These are phyloP conservation scores for Colletotrichum tabaci DNA, from an alignment of 2,329 filamentous ascomycete genomes.

Conservation along the genomic window DNA sequence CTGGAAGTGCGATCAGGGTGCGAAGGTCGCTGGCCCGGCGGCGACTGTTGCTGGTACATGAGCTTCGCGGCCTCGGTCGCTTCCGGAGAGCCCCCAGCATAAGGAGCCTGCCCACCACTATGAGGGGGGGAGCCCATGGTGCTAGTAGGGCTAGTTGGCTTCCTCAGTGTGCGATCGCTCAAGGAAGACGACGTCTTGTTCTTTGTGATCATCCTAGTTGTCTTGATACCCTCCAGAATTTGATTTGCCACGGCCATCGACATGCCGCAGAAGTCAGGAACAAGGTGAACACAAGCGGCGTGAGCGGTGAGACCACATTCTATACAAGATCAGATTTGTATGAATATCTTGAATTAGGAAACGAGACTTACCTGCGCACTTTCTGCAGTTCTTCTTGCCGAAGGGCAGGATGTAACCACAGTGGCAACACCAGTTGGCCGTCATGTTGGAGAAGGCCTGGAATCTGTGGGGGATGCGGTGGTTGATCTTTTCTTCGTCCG, in stretches of 20 bases:
- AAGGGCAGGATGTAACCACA: slow-evolving; percentile 97
- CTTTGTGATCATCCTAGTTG: slow-evolving; percentile 79
- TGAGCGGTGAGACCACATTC: slow-evolving; percentile 96
- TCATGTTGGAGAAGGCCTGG: slow-evolving; percentile 96
- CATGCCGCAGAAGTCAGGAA: slow-evolving; percentile 99
- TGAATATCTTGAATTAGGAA: slow-evolving; percentile 1
- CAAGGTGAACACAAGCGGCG: slow-evolving; percentile 91
- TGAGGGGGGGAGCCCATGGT: slow-evolving; percentile 51
- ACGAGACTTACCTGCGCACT: slow-evolving; percentile 82
- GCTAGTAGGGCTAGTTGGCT: slow-evolving; percentile 62
- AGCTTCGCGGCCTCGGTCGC: slow-evolving; percentile 76
- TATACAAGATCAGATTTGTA: slow-evolving; percentile 54
- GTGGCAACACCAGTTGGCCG: slow-evolving; percentile 99
- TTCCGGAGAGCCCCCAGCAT: slow-evolving; percentile 56
- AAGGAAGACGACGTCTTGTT: slow-evolving; percentile 69
- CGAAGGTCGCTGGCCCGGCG: slow-evolving; percentile 59
- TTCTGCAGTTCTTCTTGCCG: slow-evolving; percentile 94
- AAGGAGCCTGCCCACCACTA: slow-evolving; percentile 43
- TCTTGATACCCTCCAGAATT: slow-evolving; percentile 88
- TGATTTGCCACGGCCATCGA: slow-evolving; percentile 97
- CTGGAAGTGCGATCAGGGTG: slow-evolving; percentile 69
- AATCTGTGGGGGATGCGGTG: slow-evolving; percentile 98
- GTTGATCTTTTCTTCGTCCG: slow-evolving; percentile 99
- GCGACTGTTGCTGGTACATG: slow-evolving; percentile 71
- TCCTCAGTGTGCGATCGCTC: slow-evolving; percentile 77